Evolutionary conservation across 768 basidiomycete genomes (phyloP).

Genomic region (Naganishia friedmannii): DNA sequence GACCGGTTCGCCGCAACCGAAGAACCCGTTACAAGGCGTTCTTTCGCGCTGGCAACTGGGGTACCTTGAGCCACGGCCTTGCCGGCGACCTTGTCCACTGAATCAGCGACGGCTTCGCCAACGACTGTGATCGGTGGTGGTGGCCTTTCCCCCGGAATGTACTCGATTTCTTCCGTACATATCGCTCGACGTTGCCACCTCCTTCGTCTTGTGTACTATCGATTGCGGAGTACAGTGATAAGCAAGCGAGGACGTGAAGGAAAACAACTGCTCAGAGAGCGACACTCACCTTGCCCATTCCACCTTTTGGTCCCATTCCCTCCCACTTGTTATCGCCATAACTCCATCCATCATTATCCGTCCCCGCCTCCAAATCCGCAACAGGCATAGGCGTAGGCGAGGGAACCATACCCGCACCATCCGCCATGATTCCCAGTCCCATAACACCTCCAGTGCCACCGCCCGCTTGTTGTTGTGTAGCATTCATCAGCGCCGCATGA

Average conservation of each 20-base stretch:
- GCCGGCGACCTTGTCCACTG: neutral
- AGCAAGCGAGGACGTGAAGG: too few relatives aligned
- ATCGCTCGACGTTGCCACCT: slow-evolving; percentile 83
- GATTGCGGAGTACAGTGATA: neutral
- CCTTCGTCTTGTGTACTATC: slow-evolving; percentile 75
- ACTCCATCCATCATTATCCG: slow-evolving; percentile 86
- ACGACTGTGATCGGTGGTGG: neutral
- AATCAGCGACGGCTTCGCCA: slow-evolving; percentile 2
- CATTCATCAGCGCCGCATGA: slow-evolving; percentile 10
- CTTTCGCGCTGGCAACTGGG: neutral
- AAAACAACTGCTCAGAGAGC: neutral
- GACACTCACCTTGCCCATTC: slow-evolving; percentile 67
- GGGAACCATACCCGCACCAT: neutral
- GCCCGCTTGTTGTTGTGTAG: neutral
- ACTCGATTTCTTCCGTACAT: slow-evolving; percentile 68
- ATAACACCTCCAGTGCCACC: neutral
- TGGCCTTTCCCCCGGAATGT: slow-evolving; percentile 33
- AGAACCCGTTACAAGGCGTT: neutral
- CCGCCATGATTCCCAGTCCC: slow-evolving; percentile 3
- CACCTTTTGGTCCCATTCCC: slow-evolving; percentile 66
- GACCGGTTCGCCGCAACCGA: neutral
- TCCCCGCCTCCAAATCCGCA: slow-evolving; percentile 49
- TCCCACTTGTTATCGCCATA: slow-evolving; percentile 98
- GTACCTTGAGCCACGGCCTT: neutral
- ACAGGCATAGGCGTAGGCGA: neutral